Evolutionary conservation across 805 yeast genomes (phyloP), one percentile per base, ranked within the genome.

Genomic region (Aciculoconidium aculeatum): DNA sequence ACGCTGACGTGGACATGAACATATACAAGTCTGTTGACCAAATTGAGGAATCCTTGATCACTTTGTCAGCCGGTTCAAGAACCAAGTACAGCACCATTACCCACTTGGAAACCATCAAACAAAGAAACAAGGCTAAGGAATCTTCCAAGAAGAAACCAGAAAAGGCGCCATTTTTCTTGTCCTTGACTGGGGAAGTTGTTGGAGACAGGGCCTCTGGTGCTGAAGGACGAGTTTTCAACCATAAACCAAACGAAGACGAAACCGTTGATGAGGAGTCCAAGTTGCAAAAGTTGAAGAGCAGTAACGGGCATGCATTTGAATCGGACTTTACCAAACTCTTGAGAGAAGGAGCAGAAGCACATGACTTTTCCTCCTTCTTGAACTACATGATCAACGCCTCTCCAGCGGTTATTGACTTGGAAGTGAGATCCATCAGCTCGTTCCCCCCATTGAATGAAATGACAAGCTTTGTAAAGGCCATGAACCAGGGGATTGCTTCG

Each of bases 51-150:
- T 64, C 67, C 8, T 59, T 92, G 31, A 53, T 82, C 12, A 86
- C 98, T 0, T 69, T 92, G 26, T 80, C 94, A 1, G 42, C 75
- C 17, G 80, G 81, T 5, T 85, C 97, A 15, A 72, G 90, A 45
- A 70, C 70, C 34, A 87, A 85, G 49, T 80, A 83, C 65, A 75
- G 71, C 38, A 86, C 95, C 2, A 59, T 92, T 24, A 53, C 84
- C 25, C 79, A 92, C 51, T 58, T 92, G 41, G 97, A 92, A 44
- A 72, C 77, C 5, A 90, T 92, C 43, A 85, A 77, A 47, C 74
- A 71, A 51, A 74, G 98, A 47, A 87, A 86, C 51, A 90, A 85
- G 56, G 96, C 98, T 13, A 77, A 65, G 29, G 96, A 86, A 51
- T 81, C 90, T 1, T 83, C 92, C 18, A 84, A 83, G 63, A 26